Evolutionary conservation across 2,329 filamentous ascomycete genomes (phyloP), one percentile per base, ranked within the genome.

Genomic region (Epicoccum nigrum): DNA sequence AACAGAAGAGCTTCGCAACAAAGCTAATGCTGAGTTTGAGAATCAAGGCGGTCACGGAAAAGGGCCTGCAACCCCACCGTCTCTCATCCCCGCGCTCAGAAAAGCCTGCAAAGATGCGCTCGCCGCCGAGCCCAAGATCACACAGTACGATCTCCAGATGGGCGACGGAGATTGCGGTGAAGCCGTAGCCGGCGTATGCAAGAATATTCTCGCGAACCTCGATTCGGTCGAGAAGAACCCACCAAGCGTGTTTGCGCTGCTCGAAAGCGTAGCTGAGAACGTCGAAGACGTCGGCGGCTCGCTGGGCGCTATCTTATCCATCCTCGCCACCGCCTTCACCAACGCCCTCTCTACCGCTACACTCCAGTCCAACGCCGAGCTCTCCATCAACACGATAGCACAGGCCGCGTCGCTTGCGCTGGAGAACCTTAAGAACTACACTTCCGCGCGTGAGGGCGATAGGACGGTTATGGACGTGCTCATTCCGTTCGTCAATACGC

Each of bases 151-250:
- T 66, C 92, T 90, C 0, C 84, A 94, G 19, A 91, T 96, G 50
- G 92, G 92, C 43, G 92, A 96, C 68, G 92, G 92, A 38, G 92
- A 96, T 75, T 96, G 92, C 67, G 92, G 92, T 30, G 83, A 88
- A 64, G 77, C 77, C 20, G 76, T 79, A 1, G 70, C 38, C 84
- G 90, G 57, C 85, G 90, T 34, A 75, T 96, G 64, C 89, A 90
- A 80, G 55, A 66, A 67, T n/a, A 75, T 81, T 19, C 72, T 79
- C 17, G 53, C 68, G 4, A 72, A 76, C 45, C 66, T 81, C 19
- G 76, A 81, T 45, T 83, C 87, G 51, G 67, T 81, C 4, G 80
- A 85, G 9, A 66, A 79, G n/a, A 82, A 82, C 43, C 74, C 73
- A 44, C 76, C 56, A 39, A 67, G 50, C 61, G 69, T 82, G 2